phyloP scores from a whole-genome alignment of 768 basidiomycete species.

The Neoboletus subvelutipes region DNA sequence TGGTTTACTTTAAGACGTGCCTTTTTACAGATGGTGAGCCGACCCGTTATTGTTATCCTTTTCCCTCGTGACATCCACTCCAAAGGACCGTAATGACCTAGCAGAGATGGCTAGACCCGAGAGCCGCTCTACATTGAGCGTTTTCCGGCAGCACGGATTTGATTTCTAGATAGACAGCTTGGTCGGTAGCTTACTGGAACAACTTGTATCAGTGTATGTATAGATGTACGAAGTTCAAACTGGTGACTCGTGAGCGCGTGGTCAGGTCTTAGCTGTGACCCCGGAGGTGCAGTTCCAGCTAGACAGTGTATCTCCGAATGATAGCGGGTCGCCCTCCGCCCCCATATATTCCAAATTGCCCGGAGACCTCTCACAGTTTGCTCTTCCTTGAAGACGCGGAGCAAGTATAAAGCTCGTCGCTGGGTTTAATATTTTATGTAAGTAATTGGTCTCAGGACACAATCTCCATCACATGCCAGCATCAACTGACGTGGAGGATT shows the following conservation, averaged over 20 bases:
- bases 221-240: not conserved
- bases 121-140: constrained; percentile 59
- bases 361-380: not conserved
- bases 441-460: not conserved
- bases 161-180: constrained; percentile 61
- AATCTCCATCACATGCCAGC: not conserved
- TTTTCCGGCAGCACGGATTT: constrained; percentile 83
- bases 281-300: not conserved
- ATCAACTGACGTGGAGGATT: not conserved
- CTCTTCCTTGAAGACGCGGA: not conserved
- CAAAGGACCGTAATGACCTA: constrained; percentile 76
- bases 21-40: constrained; percentile 71
- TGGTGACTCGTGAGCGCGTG: not conserved
- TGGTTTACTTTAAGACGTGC: constrained; percentile 89
- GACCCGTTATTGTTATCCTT: not conserved
- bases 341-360: not conserved
- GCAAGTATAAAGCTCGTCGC: not conserved
- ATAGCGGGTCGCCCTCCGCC: not conserved
- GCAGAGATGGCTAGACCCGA: constrained; percentile 70
- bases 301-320: not conserved
- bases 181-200: not conserved
- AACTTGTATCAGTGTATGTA: not conserved
- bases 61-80: not conserved
- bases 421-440: not conserved
- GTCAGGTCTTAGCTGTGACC: not conserved